Evolutionary conservation across 2,329 filamentous ascomycete species (phyloP).

Genomic region (Cryphonectria carpinicola): DNA sequence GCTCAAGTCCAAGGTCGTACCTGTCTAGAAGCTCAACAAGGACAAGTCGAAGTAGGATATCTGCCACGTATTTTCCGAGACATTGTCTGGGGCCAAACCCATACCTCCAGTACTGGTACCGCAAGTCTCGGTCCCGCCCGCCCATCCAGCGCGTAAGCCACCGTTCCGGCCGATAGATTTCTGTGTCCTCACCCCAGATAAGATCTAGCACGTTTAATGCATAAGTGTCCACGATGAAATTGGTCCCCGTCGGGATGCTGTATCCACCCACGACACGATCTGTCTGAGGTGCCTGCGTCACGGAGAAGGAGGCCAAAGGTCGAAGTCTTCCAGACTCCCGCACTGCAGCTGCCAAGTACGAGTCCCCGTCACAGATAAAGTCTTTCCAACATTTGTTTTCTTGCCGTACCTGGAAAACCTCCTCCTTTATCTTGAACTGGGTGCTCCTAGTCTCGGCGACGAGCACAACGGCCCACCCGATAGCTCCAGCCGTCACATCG

Average conservation of each 20-base stretch:
- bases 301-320: slow-evolving; percentile 46
- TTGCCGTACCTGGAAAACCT: not conserved
- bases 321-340: slow-evolving; percentile 44
- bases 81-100: slow-evolving; percentile 50
- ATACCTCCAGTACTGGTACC: slow-evolving; percentile 49
- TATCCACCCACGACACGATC: slow-evolving; percentile 40
- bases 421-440: slow-evolving; percentile 31
- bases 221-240: slow-evolving; percentile 48
- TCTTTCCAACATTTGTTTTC: not conserved
- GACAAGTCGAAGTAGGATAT: slow-evolving; percentile 39
- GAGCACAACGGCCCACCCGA: slow-evolving; percentile 49
- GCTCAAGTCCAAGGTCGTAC: slow-evolving; percentile 21
- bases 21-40: slow-evolving; percentile 30
- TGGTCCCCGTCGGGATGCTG: slow-evolving; percentile 42
- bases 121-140: slow-evolving; percentile 34
- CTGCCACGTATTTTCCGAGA: slow-evolving; percentile 46
- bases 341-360: slow-evolving; percentile 41
- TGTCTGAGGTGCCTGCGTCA: slow-evolving; percentile 45
- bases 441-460: slow-evolving; percentile 41
- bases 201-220: slow-evolving; percentile 46
- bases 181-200: slow-evolving; percentile 44
- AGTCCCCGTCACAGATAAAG: slow-evolving; percentile 26
- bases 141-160: too few species aligned
- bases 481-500: slow-evolving; percentile 47
- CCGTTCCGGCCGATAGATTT: slow-evolving; percentile 38